Evolutionary conservation across 108 stramenopile species (phyloP), one percentile per base, ranked within the genome.

Genomic region (Stephanodiscus triporus): DNA sequence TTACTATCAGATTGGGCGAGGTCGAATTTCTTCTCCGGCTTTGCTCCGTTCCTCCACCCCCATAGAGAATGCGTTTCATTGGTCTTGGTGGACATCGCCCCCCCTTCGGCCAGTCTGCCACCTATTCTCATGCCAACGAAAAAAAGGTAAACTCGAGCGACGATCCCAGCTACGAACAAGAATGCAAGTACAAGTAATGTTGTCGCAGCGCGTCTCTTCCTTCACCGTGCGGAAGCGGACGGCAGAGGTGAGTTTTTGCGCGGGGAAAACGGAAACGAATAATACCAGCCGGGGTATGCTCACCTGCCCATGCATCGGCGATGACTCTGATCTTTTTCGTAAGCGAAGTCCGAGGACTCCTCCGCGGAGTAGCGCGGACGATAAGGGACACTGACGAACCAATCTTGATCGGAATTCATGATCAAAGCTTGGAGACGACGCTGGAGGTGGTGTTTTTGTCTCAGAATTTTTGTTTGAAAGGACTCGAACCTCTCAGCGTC

Each of bases 311-410:
- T 19, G 20, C 60, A 61, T 22, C 30, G 70, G 9, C 64, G 70
- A 43, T 67, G 55, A 60, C 47, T 47, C 64, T 70, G 48, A 72
- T 78, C 70, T 37, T 66, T 48, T 30, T 66, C 70, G 48, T 78
- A 66, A n/a, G 70, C 55, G 11, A 57, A 70, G 16, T 71, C 65
- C 16, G 70, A 72, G 23, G 70, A 69, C 32, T 78, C 77, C 45
- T 78, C 77, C 2, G 59, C 51, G 14, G 77, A 72, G 32, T 78
- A 78, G 36, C 77, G 77, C 10, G 77, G 51, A n/a, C 70, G 64
- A 67, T 61, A 61, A 40, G 60, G 60, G 0, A 40, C 60, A n/a
- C 14, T 45, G 43, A 45, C 43, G 16, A 45, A 45, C 43, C 38
- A 61, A 61, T 61, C 37, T 37, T 61, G 36, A 61, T 61, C 40